Evolutionary conservation across 2,329 filamentous ascomycete species (phyloP), one percentile per base, ranked within the genome.

Genomic region (Colletotrichum noveboracense): DNA sequence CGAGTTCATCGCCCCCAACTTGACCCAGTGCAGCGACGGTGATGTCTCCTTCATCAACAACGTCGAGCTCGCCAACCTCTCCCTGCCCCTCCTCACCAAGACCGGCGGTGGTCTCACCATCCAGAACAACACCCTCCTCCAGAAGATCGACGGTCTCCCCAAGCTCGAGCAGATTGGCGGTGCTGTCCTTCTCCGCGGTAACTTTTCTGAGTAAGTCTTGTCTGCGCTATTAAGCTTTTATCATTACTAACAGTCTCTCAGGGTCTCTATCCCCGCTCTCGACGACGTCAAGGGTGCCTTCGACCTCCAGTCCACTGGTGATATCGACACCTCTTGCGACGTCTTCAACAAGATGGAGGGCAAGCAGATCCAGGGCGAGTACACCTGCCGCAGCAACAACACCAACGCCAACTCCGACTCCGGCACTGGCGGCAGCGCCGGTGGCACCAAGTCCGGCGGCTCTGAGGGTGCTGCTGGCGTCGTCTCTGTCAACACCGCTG

Each of bases 121-220:
- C 82, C 93, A 94, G 86, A 98, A 98, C 92, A 98, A 98, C 93
- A 95, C 95, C 76, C 88, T 89, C 71, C 90, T 98, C 38, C 80
- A 86, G 72, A 83, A 87, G 76, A 89, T 98, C 72, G 85, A 90
- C 78, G 92, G 91, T 38, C 94, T 98, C 86, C 89, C 90, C 77
- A 83, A 88, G 78, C 91, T 99, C 32, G 83, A 91, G 82, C 91
- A 88, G 71, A 91, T 98, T 75, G 91, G 89, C 78, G 96, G 96
- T 87, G 95, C 95, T 81, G 89, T 98, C 82, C 93, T 95, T 84
- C 92, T 98, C 84, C 93, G 93, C 80, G 97, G 97, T 81, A 94
- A 92, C 88, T 97, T 98, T 86, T 90, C 92, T 78, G 89, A 91
- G 77, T 78, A 77, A 76, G 36, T 68, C 30, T 66, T n/a, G 3